Evolutionary conservation across 257 asterid species (phyloP).

Genomic region (Nicotiana paniculata): DNA sequence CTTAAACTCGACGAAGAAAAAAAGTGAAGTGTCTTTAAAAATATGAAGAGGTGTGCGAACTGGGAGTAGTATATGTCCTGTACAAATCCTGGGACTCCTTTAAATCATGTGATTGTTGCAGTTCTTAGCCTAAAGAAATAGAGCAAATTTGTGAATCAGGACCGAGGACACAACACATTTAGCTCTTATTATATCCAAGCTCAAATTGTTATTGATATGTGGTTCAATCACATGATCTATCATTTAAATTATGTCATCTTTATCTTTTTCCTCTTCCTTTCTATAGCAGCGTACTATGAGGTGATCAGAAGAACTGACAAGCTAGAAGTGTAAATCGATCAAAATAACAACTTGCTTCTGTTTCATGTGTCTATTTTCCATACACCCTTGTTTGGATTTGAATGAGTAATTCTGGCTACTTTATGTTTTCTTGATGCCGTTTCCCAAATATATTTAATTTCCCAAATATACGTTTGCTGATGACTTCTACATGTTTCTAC

Average conservation of each 20-base stretch:
- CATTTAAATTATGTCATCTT: background rate
- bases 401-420: slow-evolving; percentile 48
- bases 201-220: background rate
- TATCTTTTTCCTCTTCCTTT: background rate
- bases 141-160: too few species aligned
- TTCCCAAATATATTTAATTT: background rate
- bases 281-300: background rate
- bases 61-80: too few species aligned
- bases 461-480: too few species aligned
- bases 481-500: too few species aligned
- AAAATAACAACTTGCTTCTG: background rate
- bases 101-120: too few species aligned
- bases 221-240: background rate
- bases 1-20: too few species aligned
- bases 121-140: too few species aligned
- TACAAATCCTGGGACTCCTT: too few species aligned
- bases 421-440: slow-evolving; percentile 29
- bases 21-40: too few species aligned
- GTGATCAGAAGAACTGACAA: background rate
- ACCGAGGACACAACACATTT: too few species aligned
- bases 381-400: background rate
- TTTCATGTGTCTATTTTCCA: slow-evolving; percentile 52
- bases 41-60: too few species aligned
- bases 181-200: too few species aligned
- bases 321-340: background rate